Conservation (phyloP, 148 eudicot genomes). For the Rhododendron ferrugineum region DNA sequence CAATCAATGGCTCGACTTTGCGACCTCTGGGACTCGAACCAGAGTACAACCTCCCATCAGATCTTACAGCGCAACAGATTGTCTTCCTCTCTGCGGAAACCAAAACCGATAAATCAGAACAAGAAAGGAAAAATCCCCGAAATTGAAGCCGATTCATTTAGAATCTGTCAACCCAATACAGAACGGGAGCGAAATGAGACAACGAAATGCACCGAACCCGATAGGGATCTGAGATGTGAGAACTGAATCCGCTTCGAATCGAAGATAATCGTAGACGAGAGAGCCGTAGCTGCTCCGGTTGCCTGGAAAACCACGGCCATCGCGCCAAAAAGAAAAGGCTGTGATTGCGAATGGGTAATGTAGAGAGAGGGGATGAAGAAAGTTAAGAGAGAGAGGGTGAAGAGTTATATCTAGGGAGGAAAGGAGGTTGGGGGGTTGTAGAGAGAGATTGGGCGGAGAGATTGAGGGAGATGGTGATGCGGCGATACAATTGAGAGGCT, state of each 20-base stretch:
- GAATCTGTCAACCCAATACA: not conserved
- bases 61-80: constrained; percentile 32
- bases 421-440: not conserved
- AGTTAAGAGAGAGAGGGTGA: not conserved
- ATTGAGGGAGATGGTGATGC: constrained; percentile 7
- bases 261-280: constrained; percentile 24
- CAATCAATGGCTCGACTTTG: constrained; percentile 29
- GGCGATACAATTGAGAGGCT: not conserved
- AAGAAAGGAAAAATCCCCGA: not conserved
- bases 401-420: not conserved
- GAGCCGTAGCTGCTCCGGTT: constrained; percentile 45
- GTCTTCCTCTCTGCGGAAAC: constrained; percentile 37
- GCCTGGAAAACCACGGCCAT: constrained; percentile 57
- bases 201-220: constrained; percentile 22
- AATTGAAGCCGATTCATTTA: not conserved
- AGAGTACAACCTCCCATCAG: constrained; percentile 31
- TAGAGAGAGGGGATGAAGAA: not conserved
- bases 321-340: not conserved
- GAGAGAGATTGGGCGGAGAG: constrained; percentile 19
- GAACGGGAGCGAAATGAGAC: constrained; percentile 2
- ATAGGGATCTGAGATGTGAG: constrained; percentile 20
- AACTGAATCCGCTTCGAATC: constrained; percentile 32
- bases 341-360: not conserved
- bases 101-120: not conserved
- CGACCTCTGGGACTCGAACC: constrained; percentile 21